These are phyloP conservation scores for Acacia melanoxylon DNA, from an alignment of 306 rosid genomes.

Conservation along the genomic window DNA sequence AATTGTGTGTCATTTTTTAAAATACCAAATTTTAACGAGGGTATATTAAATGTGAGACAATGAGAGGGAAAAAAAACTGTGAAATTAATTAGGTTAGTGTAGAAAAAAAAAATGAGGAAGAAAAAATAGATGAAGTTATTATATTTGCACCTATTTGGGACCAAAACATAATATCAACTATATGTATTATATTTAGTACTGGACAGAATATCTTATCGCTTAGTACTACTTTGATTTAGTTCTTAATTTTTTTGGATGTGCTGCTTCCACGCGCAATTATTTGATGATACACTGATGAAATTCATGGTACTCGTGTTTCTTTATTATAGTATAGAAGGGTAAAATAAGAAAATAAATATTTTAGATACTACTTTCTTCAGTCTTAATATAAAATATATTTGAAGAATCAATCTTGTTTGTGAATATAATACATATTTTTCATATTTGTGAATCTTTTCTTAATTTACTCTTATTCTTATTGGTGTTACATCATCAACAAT, in stretches of 20 bases:
- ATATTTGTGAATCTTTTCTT: too few species aligned
- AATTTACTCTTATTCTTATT: too few species aligned
- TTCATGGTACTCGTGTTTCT: background rate
- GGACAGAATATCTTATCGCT: background rate
- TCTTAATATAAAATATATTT: too few species aligned
- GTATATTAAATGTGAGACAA: background rate
- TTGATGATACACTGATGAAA: background rate
- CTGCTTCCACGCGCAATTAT: background rate
- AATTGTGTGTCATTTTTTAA: background rate
- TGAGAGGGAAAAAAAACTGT: background rate
- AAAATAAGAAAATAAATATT: too few species aligned
- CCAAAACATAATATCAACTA: background rate
- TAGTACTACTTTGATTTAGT: background rate
- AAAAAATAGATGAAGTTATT: too few species aligned
- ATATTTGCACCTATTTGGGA: background rate
- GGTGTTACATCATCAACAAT: too few species aligned
- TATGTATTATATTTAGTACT: too few species aligned
- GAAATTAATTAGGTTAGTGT: background rate
- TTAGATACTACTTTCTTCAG: too few species aligned
- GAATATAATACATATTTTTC: too few species aligned
- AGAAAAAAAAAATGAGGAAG: too few species aligned
- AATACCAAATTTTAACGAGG: background rate
- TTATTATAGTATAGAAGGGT: background rate
- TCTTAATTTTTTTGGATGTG: too few species aligned
- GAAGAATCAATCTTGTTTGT: rapidly evolving